Percentiles rank a stretch among this genome's conserved stretches.
These are phyloP conservation scores for Kuraishia floccosa DNA, from an alignment of 805 yeast species.

Conservation along the genomic window DNA sequence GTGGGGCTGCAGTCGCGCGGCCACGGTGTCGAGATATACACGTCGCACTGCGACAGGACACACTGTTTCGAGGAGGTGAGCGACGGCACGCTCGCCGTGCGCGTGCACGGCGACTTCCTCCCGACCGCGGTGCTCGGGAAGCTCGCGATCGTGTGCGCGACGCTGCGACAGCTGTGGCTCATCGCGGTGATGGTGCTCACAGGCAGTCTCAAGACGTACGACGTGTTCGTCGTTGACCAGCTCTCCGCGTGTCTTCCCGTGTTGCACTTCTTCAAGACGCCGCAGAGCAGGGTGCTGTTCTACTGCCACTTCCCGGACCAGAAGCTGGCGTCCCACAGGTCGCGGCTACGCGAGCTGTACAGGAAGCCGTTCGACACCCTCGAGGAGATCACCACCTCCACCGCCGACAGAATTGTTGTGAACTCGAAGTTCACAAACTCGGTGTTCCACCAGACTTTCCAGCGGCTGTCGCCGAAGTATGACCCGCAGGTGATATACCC, in stretches of 20 bases:
- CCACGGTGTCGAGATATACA: conserved; percentile 45
- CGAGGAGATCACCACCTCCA: conserved; percentile 71
- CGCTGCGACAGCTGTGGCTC: conserved; percentile 68
- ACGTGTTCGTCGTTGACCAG: conserved; percentile 80
- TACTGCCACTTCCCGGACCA: conserved; percentile 97
- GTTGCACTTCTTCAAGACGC: conserved; percentile 30
- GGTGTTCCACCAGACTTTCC: conserved; percentile 58
- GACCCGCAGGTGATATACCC: conserved; percentile 60
- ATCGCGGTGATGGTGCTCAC: conserved; percentile 30
- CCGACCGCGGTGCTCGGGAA: conserved; percentile 62
- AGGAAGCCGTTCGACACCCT: conserved; percentile 74
- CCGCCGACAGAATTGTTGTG: conserved; percentile 74
- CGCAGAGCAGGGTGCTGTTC: conserved; percentile 48
- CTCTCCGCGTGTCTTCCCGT: conserved; percentile 77
- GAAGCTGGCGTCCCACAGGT: conserved; percentile 49
- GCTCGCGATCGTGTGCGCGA: conserved; percentile 75
- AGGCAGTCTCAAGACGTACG: conserved; percentile 40
- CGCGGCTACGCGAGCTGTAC: conserved; percentile 49
- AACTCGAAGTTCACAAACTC: conserved; percentile 76
- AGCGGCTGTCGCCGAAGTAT: conserved; percentile 15
- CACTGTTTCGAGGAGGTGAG: conserved; percentile 91
- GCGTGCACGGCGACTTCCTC: conserved; percentile 72
- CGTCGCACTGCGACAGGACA: conserved; percentile 79
- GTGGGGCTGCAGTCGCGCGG: conserved; percentile 64
- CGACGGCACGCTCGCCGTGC: conserved; percentile 43